phyloP scores from a whole-genome alignment of 306 rosid genomes.

The Psophocarpus tetragonolobus region DNA sequence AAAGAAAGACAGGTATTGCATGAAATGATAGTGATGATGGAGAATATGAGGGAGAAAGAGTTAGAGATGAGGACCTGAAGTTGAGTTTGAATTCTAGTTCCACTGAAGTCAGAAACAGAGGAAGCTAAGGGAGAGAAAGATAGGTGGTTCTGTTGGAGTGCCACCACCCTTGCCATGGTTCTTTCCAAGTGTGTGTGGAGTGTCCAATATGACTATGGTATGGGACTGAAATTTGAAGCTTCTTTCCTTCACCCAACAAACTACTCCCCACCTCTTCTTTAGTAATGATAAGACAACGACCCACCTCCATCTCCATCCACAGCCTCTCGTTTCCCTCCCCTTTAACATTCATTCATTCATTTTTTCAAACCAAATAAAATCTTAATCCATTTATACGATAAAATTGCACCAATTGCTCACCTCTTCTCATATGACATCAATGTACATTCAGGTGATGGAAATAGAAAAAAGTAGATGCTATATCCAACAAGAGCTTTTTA shows the following conservation, averaged over 20 bases:
- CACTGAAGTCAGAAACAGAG: conserved; percentile 79
- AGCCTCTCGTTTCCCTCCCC: conserved; percentile 52
- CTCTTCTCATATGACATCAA: neutral
- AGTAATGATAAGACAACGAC: conserved; percentile 69
- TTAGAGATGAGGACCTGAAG: conserved; percentile 59
- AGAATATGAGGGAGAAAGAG: neutral
- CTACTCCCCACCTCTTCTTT: conserved; percentile 36
- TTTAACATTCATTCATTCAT: neutral
- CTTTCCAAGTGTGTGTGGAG: neutral
- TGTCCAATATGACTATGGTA: neutral
- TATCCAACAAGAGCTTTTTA: too few species aligned
- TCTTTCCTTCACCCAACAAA: conserved; percentile 17
- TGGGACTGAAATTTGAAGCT: conserved; percentile 35
- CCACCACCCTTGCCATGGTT: conserved; percentile 75
- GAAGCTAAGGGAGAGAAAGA: conserved; percentile 82
- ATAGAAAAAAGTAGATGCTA: too few species aligned
- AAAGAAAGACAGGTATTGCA: neutral
- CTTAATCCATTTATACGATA: neutral
- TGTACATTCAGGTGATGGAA: too few species aligned
- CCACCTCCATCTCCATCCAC: conserved; percentile 48
- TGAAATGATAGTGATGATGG: neutral
- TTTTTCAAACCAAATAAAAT: neutral
- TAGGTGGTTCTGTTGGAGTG: conserved; percentile 61
- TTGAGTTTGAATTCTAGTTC: conserved; percentile 70
- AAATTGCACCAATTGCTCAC: neutral